Conservation (phyloP, 495 filamentous ascomycete species). For the Lophiostoma macrostomum region DNA sequence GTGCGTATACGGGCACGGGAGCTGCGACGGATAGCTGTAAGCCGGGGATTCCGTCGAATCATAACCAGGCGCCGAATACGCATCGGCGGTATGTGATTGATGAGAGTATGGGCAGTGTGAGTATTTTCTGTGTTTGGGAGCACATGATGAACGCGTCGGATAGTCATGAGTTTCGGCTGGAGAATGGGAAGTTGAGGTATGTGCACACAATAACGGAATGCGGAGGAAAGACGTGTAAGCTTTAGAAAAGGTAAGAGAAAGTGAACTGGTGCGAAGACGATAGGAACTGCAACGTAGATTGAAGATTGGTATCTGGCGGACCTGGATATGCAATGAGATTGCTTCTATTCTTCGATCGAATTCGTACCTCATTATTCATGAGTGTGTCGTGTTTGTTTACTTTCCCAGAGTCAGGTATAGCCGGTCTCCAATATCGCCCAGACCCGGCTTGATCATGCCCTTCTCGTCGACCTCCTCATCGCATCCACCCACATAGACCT, state of each 20-base stretch:
- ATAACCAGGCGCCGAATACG: slow-evolving; percentile 22
- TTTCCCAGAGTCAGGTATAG: slow-evolving; percentile 93
- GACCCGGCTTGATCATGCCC: slow-evolving; percentile 88
- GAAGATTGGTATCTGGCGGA: too few relatives aligned
- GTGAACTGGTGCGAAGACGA: background rate
- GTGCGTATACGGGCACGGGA: slow-evolving; percentile 18
- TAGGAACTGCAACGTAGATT: too few relatives aligned
- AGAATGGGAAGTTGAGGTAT: slow-evolving; percentile 10
- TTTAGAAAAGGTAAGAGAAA: background rate
- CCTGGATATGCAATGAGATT: too few relatives aligned
- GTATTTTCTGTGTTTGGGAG: slow-evolving; percentile 26
- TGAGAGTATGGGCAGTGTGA: slow-evolving; percentile 22
- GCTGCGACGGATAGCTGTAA: slow-evolving; percentile 40
- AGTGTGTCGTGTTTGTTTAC: too few relatives aligned
- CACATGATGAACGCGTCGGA: slow-evolving; percentile 23
- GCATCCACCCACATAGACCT: slow-evolving; percentile 80
- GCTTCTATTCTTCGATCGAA: too few relatives aligned
- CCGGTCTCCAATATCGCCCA: slow-evolving; percentile 90
- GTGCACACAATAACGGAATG: slow-evolving; percentile 21
- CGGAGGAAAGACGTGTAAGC: slow-evolving; percentile 16
- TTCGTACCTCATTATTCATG: too few relatives aligned
- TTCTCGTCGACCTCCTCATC: slow-evolving; percentile 67
- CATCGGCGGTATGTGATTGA: slow-evolving; percentile 25
- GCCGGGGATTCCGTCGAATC: slow-evolving; percentile 31
- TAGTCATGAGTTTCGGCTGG: slow-evolving; percentile 11